Conservation (phyloP, 495 filamentous ascomycete genomes). For the Aspergillus incahuasiensis region DNA sequence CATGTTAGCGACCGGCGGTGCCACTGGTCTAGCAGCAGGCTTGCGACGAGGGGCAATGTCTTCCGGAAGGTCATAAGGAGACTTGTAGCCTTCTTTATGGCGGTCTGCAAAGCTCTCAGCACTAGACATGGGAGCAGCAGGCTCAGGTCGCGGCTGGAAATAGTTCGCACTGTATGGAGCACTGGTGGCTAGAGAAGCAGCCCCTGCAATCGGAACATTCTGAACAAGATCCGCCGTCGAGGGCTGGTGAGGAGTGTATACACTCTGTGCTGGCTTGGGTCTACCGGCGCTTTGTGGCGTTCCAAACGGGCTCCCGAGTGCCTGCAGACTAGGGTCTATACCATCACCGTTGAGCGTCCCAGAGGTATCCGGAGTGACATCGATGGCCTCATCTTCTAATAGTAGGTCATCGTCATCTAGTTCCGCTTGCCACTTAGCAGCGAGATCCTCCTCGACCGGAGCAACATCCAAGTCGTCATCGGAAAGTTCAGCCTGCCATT, state of each 20-base stretch:
- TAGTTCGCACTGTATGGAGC: slow-evolving; percentile 34
- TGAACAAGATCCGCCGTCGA: slow-evolving; percentile 38
- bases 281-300: slow-evolving; percentile 22
- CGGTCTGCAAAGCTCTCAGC: slow-evolving; percentile 81
- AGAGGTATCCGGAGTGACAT: slow-evolving; percentile 26
- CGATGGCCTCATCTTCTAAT: slow-evolving; percentile 53
- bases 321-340: slow-evolving; percentile 4
- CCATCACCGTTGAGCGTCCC: slow-evolving; percentile 15
- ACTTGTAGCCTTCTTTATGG: slow-evolving; percentile 83
- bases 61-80: slow-evolving; percentile 92
- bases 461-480: slow-evolving; percentile 19
- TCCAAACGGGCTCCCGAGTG: slow-evolving; percentile 32
- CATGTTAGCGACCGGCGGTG: slow-evolving; percentile 21
- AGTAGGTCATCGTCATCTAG: slow-evolving; percentile 74
- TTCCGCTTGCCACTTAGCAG: slow-evolving; percentile 78
- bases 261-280: slow-evolving; percentile 16
- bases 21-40: slow-evolving; percentile 44
- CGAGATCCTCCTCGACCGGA: slow-evolving; percentile 56
- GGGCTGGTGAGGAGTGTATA: slow-evolving; percentile 44
- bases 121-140: slow-evolving; percentile 35
- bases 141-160: slow-evolving; percentile 31
- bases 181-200: slow-evolving; percentile 24
- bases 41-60: slow-evolving; percentile 67
- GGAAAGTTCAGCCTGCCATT: slow-evolving; percentile 25
- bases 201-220: slow-evolving; percentile 24